A percentile compares a stretch with the other conserved stretches of the same genome.
Conservation (phyloP, 106 monocot genomes). For the Allium sativum region DNA sequence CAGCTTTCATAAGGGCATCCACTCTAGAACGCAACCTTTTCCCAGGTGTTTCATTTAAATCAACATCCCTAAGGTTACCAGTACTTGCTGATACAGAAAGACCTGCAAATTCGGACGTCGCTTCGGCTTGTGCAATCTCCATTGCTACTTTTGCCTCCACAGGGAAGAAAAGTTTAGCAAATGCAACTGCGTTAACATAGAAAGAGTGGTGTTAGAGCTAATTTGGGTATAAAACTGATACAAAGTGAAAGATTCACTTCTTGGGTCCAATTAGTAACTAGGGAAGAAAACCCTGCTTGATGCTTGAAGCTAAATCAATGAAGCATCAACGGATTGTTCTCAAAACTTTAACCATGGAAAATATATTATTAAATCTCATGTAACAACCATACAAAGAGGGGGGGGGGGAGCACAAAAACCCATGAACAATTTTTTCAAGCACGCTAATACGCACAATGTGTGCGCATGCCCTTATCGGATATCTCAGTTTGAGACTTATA, state of each 20-base stretch:
- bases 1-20: conserved; percentile 69
- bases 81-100: conserved; percentile 29
- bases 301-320: too few relatives aligned
- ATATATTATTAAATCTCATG: too few relatives aligned
- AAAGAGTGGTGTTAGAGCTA: conserved; percentile 1
- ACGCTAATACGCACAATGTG: too few relatives aligned
- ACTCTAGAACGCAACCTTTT: conserved; percentile 67
- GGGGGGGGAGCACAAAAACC: neutral
- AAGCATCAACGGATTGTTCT: too few relatives aligned
- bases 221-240: neutral
- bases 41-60: conserved; percentile 88
- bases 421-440: neutral
- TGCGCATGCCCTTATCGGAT: too few relatives aligned
- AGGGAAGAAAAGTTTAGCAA: conserved; percentile 90
- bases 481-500: too few relatives aligned
- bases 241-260: too few relatives aligned
- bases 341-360: too few relatives aligned
- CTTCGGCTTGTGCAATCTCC: conserved; percentile 78
- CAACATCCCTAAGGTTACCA: conserved; percentile 72
- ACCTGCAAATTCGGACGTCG: conserved; percentile 49
- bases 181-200: conserved; percentile 46
- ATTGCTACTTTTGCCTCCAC: conserved; percentile 83
- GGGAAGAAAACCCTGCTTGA: too few relatives aligned
- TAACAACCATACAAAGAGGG: neutral
- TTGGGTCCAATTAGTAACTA: too few relatives aligned